These are phyloP conservation scores for Tylopilus sp. DNA, from an alignment of 768 basidiomycete species.

Conservation along the genomic window DNA sequence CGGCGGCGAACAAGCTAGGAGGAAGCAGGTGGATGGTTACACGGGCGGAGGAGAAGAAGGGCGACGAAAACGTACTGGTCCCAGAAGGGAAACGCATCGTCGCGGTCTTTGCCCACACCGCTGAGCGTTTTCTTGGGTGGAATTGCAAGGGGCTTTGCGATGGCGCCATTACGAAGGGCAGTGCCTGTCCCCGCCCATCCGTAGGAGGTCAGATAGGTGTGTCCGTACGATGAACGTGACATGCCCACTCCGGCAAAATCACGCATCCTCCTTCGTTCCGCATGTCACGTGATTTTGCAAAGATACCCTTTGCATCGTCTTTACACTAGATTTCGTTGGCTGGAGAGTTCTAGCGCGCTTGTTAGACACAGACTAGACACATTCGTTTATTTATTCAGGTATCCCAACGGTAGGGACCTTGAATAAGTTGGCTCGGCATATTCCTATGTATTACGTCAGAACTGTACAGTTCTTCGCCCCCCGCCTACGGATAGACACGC, in stretches of 20 bases:
- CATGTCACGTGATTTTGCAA: conserved; percentile 9
- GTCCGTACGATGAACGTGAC: conserved; percentile 36
- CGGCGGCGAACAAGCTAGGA: conserved; percentile 64
- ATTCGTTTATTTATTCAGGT: no score
- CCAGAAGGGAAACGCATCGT: conserved; percentile 97
- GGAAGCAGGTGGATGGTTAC: conserved; percentile 2
- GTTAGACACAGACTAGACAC: no score
- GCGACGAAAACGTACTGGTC: conserved; percentile 71
- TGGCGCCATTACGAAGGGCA: conserved; percentile 80
- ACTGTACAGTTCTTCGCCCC: conserved; percentile 40
- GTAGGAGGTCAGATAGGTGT: conserved; percentile 70
- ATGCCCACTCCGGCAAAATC: not conserved
- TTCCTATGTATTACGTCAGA: conserved; percentile 36
- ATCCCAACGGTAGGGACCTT: no score
- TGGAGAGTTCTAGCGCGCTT: no score
- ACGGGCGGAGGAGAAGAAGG: not conserved
- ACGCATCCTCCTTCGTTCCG: not conserved
- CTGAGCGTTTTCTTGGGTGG: conserved; percentile 82
- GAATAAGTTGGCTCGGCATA: no score
- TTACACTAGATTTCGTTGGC: no score
- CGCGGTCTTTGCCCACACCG: conserved; percentile 89
- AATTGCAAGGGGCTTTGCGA: conserved; percentile 71
- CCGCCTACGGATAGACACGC: conserved; percentile 24
- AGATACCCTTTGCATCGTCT: no score
- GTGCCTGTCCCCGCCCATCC: conserved; percentile 88